Base-by-base conservation (phyloP, 495 filamentous ascomycete species). In the Achaetomiella virescens region DNA sequence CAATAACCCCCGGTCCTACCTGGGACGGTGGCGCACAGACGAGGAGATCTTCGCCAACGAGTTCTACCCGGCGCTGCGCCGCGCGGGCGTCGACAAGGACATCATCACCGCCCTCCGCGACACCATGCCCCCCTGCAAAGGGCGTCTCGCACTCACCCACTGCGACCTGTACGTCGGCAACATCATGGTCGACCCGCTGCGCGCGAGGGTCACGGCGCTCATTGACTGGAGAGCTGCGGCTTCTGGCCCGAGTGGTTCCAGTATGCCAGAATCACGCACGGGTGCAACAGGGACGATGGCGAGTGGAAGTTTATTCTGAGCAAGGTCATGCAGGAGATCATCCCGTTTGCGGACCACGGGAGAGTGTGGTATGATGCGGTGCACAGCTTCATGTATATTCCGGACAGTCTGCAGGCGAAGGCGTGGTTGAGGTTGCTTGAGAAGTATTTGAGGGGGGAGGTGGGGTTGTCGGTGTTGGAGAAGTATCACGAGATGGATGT, bases 211-310 rank as follows among this genome's bases (percentile, higher is more conserved):
- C n/a, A 48, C 56, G 21, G 56, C 11, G 11, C 33, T 59, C 20
- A 59, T 59, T 20, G 56, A 59, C 49, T 59, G 56, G 49, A 59
- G 49, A 48, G 21, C 6, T 41, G 33, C 12, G 56, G 56, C 7
- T 59, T 27, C 43, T 59, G 49, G 48, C 56, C 56, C 10, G 24
- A 11, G 25, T 59, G 56, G 56, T 59, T 53, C 44, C 56, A 59
- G 37, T 48, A 48, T 18, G 53, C 53, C 15, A 43, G 53, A 22
- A 55, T 55, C 35, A 48, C 53, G 10, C 33, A 40, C 25, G 53
- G 53, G 1, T 29, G 21, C 43, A 42, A 12, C 35, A 9, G n/a
- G 4, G 35, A 33, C 35, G 53, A 55, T 18, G 22, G 0, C 44
- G 35, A 55, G 53, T 55, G 53, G 53, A 55, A 55, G 45, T 9